phyloP scores from a whole-genome alignment of 192 early-diverging fungal species.

The Backusella mclennaniae region DNA sequence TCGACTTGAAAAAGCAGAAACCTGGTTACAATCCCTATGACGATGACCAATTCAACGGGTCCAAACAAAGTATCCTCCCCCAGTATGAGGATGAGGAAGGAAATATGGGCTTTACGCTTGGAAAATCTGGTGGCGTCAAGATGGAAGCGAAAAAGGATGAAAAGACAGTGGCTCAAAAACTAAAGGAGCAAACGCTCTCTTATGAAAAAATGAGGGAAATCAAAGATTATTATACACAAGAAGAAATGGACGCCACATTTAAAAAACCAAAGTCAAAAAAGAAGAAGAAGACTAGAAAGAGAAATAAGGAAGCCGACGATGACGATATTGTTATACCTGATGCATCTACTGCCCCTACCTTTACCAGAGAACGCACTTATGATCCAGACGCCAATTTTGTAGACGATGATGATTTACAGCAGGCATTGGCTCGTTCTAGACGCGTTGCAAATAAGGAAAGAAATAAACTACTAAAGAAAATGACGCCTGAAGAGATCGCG shows the following conservation, averaged over 20 bases:
- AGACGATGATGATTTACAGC: constrained; percentile 94
- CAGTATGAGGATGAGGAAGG: constrained; percentile 84
- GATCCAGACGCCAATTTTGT: constrained; percentile 73
- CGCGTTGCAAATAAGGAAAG: constrained; percentile 58
- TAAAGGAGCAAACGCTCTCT: constrained; percentile 48
- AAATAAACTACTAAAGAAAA: constrained; percentile 32
- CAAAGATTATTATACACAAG: constrained; percentile 88
- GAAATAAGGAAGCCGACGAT: constrained; percentile 51
- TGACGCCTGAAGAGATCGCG: constrained; percentile 63
- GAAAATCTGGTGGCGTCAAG: constrained; percentile 40
- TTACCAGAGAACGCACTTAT: constrained; percentile 3
- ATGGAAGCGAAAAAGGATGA: neutral
- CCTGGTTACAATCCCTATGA: constrained; percentile 72
- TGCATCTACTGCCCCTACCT: neutral
- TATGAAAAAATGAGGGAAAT: constrained; percentile 65
- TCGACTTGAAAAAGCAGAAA: constrained; percentile 71
- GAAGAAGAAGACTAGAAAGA: constrained; percentile 54
- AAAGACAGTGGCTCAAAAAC: constrained; percentile 41
- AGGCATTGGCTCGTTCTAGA: constrained; percentile 76
- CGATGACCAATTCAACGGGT: constrained; percentile 65
- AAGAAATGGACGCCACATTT: constrained; percentile 75
- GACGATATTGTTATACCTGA: neutral
- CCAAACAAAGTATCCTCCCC: constrained; percentile 57
- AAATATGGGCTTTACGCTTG: constrained; percentile 58
- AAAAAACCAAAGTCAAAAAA: constrained; percentile 78